Conservation (phyloP, 2,329 filamentous ascomycete genomes). For the Penicillium frequentans region DNA sequence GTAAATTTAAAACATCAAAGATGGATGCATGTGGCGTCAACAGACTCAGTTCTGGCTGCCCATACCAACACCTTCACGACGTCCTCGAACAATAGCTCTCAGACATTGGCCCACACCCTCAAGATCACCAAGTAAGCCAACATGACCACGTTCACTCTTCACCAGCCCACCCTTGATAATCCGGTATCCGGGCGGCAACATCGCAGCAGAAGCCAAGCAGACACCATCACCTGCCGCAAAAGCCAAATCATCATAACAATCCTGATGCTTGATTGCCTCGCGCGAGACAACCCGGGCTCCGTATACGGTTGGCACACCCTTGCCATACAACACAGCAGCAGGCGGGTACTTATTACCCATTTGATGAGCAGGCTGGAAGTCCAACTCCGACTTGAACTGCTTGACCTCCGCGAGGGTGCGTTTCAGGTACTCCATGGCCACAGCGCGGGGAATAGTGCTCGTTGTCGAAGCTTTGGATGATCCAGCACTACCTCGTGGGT, state of each 20-base stretch:
- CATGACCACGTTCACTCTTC: constrained; percentile 79
- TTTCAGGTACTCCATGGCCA: constrained; percentile 66
- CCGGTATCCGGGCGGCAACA: constrained; percentile 78
- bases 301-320: constrained; percentile 80
- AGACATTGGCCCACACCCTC: constrained; percentile 76
- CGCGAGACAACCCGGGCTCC: constrained; percentile 71
- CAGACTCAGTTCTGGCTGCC: constrained; percentile 36
- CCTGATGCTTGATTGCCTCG: constrained; percentile 72
- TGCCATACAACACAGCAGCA: constrained; percentile 79
- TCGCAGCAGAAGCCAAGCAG: constrained; percentile 78
- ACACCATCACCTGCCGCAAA: constrained; percentile 90
- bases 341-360: constrained; percentile 76
- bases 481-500: constrained; percentile 24
- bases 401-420: constrained; percentile 72
- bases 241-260: constrained; percentile 81
- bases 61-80: constrained; percentile 71
- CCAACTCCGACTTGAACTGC: constrained; percentile 73
- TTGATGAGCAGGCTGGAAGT: constrained; percentile 60
- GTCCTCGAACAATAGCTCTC: constrained; percentile 64
- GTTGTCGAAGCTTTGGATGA: constrained; percentile 35
- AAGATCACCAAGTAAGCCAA: constrained; percentile 82
- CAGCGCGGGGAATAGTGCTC: constrained; percentile 52
- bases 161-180: constrained; percentile 72
- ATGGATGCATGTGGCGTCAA: not conserved
- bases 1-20: not conserved